These are phyloP conservation scores for Suhomyces prunicola DNA, from an alignment of 805 yeast genomes.

Conservation along the genomic window DNA sequence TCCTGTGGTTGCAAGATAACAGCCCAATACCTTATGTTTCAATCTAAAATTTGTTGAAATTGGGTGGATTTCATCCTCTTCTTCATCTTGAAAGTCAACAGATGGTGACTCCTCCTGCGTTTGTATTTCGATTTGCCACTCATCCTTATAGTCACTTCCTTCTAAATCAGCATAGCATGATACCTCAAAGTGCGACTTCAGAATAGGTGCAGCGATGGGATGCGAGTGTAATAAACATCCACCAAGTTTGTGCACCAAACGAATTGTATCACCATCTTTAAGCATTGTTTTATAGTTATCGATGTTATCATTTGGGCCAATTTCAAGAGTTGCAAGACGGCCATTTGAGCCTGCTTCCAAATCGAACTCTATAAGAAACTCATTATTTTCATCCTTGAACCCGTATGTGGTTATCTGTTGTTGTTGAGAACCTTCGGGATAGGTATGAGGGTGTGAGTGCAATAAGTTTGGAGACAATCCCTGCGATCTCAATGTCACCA, in stretches of 20 bases:
- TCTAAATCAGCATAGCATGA: slow-evolving; percentile 78
- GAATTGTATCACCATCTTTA: slow-evolving; percentile 61
- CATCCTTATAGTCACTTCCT: slow-evolving; percentile 76
- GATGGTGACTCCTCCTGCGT: slow-evolving; percentile 49
- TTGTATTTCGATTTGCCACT: slow-evolving; percentile 86
- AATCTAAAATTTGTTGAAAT: slow-evolving; percentile 71
- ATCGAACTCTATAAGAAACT: slow-evolving; percentile 80
- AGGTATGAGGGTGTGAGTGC: slow-evolving; percentile 83
- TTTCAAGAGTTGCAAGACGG: slow-evolving; percentile 30
- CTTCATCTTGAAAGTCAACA: slow-evolving; percentile 45
- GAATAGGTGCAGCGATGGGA: slow-evolving; percentile 68
- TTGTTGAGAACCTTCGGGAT: slow-evolving; percentile 90
- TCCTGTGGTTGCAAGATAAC: slow-evolving; percentile 78
- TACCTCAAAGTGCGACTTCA: slow-evolving; percentile 70
- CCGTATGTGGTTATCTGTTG: slow-evolving; percentile 94
- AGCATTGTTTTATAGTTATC: slow-evolving; percentile 26
- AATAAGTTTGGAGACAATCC: slow-evolving; percentile 71
- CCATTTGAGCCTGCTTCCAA: slow-evolving; percentile 39
- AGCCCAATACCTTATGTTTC: slow-evolving; percentile 58
- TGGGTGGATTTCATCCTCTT: slow-evolving; percentile 58
- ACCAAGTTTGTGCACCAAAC: slow-evolving; percentile 69
- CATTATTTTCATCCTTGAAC: slow-evolving; percentile 94
- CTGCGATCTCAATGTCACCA: slow-evolving; percentile 63
- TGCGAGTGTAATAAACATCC: slow-evolving; percentile 84
- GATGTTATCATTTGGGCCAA: slow-evolving; percentile 14